Percentiles rank a stretch among this genome's conserved stretches.
These are phyloP conservation scores for Pyronema omphalodes DNA, from an alignment of 495 filamentous ascomycete species.

Conservation along the genomic window DNA sequence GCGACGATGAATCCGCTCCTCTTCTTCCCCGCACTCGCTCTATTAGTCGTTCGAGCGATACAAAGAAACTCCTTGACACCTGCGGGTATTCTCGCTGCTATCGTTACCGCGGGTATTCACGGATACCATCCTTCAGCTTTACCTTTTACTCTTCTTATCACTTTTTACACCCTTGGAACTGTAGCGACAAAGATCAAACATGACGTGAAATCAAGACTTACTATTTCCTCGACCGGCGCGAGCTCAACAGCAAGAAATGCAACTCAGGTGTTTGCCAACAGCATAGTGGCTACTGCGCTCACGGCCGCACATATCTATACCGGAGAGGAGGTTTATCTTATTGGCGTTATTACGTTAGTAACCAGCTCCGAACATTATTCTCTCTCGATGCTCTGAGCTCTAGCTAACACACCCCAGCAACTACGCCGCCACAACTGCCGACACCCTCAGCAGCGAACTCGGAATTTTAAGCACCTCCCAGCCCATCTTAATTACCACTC, in stretches of 20 bases:
- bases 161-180: constrained; percentile 78
- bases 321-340: not conserved
- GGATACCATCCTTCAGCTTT: constrained; percentile 78
- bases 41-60: constrained; percentile 19
- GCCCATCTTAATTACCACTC: constrained; percentile 68
- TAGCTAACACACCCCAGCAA: constrained; percentile 27
- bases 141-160: constrained; percentile 61
- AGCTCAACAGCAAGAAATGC: constrained; percentile 44
- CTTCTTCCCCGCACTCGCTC: constrained; percentile 45
- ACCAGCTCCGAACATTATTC: too few species aligned
- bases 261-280: constrained; percentile 84
- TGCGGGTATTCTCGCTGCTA: constrained; percentile 52
- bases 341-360: too few species aligned
- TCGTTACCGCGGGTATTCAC: constrained; percentile 56
- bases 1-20: constrained; percentile 48
- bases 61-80: constrained; percentile 38
- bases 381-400: too few species aligned
- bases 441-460: constrained; percentile 90
- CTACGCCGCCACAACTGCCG: constrained; percentile 79
- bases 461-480: constrained; percentile 63
- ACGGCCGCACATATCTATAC: constrained; percentile 44
- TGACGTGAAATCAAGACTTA: constrained; percentile 62
- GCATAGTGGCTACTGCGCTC: constrained; percentile 54
- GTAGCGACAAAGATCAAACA: constrained; percentile 81
- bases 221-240: constrained; percentile 51